phyloP scores from a whole-genome alignment of 1,284 basidiomycete species.

The Sporisorium iseilematis-ciliati region DNA sequence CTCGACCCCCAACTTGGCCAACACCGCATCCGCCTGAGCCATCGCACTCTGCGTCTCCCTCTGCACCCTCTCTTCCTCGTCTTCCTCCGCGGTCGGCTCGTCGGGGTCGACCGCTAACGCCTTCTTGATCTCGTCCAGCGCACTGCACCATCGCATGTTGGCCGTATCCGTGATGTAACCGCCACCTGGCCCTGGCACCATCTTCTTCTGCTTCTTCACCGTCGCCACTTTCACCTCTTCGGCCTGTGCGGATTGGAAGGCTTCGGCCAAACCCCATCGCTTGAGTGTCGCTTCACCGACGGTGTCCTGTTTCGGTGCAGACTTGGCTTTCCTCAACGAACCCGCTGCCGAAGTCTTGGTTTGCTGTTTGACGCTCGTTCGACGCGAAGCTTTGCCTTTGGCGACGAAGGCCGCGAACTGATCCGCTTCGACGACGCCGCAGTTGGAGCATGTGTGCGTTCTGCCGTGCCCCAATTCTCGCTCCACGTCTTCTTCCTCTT shows the following conservation, averaged over 20 bases:
- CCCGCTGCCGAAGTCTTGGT: conserved; percentile 16
- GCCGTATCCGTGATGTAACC: conserved; percentile 62
- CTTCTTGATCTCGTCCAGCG: conserved; percentile 61
- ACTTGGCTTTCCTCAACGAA: conserved; percentile 26
- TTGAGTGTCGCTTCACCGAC: conserved; percentile 37
- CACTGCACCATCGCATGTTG: conserved; percentile 59
- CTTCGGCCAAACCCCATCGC: conserved; percentile 45
- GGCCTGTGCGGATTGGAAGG: conserved; percentile 25
- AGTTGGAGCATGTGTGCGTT: conserved; percentile 32
- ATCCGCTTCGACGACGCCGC: conserved; percentile 20
- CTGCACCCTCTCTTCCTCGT: conserved; percentile 17
- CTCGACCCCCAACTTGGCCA: conserved; percentile 32
- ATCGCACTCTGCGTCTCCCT: conserved; percentile 25
- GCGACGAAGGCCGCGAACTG: conserved; percentile 38
- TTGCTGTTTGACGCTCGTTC: conserved; percentile 28
- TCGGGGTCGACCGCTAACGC: conserved; percentile 38
- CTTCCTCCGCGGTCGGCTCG: not conserved
- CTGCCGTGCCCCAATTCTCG: conserved; percentile 21
- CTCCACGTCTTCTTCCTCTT: conserved; percentile 19
- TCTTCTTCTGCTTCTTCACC: conserved; percentile 44
- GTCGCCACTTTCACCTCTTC: conserved; percentile 5
- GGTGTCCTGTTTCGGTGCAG: conserved; percentile 11
- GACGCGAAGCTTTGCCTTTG: conserved; percentile 42
- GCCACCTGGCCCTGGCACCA: conserved; percentile 60
- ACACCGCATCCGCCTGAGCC: conserved; percentile 26